These are phyloP conservation scores for Parietichytrium sp. DNA, from an alignment of 108 stramenopile genomes.

Conservation along the genomic window DNA sequence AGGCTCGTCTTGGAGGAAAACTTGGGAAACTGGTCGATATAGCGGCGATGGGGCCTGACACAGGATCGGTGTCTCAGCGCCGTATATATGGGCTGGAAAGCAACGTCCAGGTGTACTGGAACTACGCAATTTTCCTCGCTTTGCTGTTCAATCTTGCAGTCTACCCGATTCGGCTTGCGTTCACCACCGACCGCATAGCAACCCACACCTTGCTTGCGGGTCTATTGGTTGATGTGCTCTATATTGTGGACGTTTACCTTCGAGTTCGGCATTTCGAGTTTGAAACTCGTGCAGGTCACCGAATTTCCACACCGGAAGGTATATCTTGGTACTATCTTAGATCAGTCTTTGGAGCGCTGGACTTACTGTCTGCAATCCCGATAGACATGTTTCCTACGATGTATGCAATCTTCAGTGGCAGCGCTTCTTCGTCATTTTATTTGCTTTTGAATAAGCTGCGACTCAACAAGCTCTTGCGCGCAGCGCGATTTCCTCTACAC, in stretches of 20 bases:
- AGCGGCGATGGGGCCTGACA: background rate
- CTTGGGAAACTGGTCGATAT: background rate
- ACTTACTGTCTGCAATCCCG: background rate
- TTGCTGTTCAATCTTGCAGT: background rate
- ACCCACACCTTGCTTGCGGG: too few relatives aligned
- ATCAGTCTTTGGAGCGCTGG: background rate
- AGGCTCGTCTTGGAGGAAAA: background rate
- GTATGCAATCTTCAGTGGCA: too few relatives aligned
- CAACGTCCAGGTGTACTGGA: background rate
- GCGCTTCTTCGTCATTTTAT: too few relatives aligned
- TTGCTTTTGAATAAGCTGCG: too few relatives aligned
- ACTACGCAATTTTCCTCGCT: background rate
- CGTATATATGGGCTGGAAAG: background rate
- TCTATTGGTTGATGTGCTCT: background rate
- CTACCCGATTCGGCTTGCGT: background rate
- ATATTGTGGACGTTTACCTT: background rate
- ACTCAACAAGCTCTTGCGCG: constrained; percentile 24
- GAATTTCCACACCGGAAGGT: background rate
- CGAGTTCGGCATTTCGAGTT: background rate
- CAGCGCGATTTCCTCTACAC: background rate
- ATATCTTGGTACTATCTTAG: background rate
- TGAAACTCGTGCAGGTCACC: background rate
- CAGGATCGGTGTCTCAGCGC: background rate
- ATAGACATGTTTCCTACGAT: background rate
- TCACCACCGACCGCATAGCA: background rate